phyloP scores from a whole-genome alignment of 2,329 filamentous ascomycete genomes.

The Xylariaceae sp. region DNA sequence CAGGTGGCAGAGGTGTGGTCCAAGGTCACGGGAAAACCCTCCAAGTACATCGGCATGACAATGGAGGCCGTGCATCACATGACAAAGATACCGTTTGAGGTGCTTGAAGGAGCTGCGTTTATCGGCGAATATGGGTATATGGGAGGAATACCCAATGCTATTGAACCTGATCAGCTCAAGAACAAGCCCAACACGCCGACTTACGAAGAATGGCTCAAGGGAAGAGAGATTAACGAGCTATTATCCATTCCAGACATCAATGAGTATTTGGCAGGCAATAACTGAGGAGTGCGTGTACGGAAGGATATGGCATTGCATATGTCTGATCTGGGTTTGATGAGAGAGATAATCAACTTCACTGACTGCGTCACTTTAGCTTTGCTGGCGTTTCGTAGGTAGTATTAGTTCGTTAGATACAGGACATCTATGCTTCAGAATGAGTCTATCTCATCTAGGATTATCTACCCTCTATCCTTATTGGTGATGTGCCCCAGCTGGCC shows the following conservation, averaged over 20 bases:
- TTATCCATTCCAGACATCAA: background rate
- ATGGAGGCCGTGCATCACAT: slow-evolving; percentile 34
- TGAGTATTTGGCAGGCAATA: too few relatives aligned
- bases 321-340: too few relatives aligned
- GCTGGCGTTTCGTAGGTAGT: too few relatives aligned
- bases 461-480: too few relatives aligned
- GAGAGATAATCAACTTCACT: too few relatives aligned
- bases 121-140: slow-evolving; percentile 37
- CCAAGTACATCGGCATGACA: slow-evolving; percentile 28
- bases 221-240: slow-evolving; percentile 15
- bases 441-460: too few relatives aligned
- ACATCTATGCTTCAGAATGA: too few relatives aligned
- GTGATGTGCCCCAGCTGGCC: too few relatives aligned
- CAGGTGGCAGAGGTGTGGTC: slow-evolving; percentile 37
- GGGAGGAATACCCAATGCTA: slow-evolving; percentile 36
- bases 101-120: slow-evolving; percentile 12
- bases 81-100: slow-evolving; percentile 36
- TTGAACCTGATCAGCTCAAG: slow-evolving; percentile 40
- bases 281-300: too few relatives aligned
- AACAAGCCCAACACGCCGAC: slow-evolving; percentile 27
- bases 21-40: slow-evolving; percentile 36
- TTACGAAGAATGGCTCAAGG: slow-evolving; percentile 32
- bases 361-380: too few relatives aligned
- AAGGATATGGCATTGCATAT: too few relatives aligned
- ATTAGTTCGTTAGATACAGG: too few relatives aligned